Evolutionary conservation across 225 moss, liverwort and hornwort species (phyloP), one percentile per base, ranked within the genome.

Genomic region (Straminergon stramineum): DNA sequence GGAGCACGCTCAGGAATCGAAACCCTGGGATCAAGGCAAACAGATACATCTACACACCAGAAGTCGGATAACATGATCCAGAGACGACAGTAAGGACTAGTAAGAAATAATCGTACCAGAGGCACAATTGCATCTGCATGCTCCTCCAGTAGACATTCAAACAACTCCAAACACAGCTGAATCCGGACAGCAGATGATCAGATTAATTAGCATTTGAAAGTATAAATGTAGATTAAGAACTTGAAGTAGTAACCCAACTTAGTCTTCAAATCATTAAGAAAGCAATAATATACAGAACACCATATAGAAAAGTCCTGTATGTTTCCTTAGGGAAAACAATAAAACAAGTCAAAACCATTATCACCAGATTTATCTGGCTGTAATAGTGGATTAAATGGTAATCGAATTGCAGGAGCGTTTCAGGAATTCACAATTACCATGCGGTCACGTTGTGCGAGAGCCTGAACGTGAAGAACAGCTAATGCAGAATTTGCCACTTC

Each of bases 141-240:
- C 74, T 89, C 89, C 79, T 89, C 93, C 70, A 97, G 87, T 34
- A 96, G 94, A 90, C 93, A 95, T 85, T 97, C 95, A 88, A 94
- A 96, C 13, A 97, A 90, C 92, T 97, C 94, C 91, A 97, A 90
- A 89, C 96, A 97, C 55, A 96, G 92, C 97, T 97, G 94, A 90
- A 92, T 63, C 64, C 66, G 86, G 67, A 88, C 64, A 76, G 55
- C 84, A 87, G 85, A 87, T 63, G 63, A 66, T 87, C 81, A 90
- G 81, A 63, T 87, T 80, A 52, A 41, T 76, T 41, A 77, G 41
- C 51, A 34, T 79, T 77, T 48, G 37, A 74, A 51, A 37, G 32
- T 65, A 34, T 86, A 61, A 17, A n/a, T 51, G 41, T 48, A 78
- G 17, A 61, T 70, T 27, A 62, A 55, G 74, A 83, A 62, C 60